Conservation (phyloP, 805 yeast genomes). For the Starmerella stellata region DNA sequence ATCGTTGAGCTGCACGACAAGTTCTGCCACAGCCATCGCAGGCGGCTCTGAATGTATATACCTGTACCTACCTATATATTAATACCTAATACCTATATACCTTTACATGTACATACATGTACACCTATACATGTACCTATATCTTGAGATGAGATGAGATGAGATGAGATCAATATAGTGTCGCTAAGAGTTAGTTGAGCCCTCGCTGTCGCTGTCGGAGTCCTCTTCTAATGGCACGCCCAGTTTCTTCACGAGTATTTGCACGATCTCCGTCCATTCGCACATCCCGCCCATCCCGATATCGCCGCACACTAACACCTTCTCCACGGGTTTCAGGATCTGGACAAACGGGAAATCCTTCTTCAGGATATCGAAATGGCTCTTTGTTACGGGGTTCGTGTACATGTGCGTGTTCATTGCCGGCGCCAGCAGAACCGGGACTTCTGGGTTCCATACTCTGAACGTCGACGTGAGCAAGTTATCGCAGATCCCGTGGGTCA, state of each 20-base stretch:
- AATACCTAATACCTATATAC: too few relatives aligned
- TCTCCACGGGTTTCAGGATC: slow-evolving; percentile 82
- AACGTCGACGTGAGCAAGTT: slow-evolving; percentile 75
- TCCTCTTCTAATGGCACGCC: slow-evolving; percentile 20
- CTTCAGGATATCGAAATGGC: slow-evolving; percentile 51
- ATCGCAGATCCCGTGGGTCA: slow-evolving; percentile 80
- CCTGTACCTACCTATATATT: too few relatives aligned
- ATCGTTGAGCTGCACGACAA: slow-evolving; percentile 81
- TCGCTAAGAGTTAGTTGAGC: not conserved
- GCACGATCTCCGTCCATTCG: slow-evolving; percentile 92
- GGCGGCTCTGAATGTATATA: not conserved
- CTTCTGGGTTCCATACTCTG: slow-evolving; percentile 91
- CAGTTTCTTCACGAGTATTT: slow-evolving; percentile 37
- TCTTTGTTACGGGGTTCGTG: slow-evolving; percentile 71
- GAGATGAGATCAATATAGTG: too few relatives aligned
- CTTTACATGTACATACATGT: too few relatives aligned
- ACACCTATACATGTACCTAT: too few relatives aligned
- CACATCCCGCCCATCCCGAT: slow-evolving; percentile 99
- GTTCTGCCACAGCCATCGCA: slow-evolving; percentile 32
- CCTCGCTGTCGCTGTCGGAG: slow-evolving; percentile 2
- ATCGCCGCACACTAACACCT: slow-evolving; percentile 86
- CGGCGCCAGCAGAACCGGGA: slow-evolving; percentile 79
- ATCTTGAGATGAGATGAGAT: too few relatives aligned
- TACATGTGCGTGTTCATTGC: slow-evolving; percentile 92
- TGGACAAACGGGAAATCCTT: slow-evolving; percentile 91